Evolutionary conservation across 1,139 yeast species (phyloP).

Genomic region (Kodamaea derodonti): DNA sequence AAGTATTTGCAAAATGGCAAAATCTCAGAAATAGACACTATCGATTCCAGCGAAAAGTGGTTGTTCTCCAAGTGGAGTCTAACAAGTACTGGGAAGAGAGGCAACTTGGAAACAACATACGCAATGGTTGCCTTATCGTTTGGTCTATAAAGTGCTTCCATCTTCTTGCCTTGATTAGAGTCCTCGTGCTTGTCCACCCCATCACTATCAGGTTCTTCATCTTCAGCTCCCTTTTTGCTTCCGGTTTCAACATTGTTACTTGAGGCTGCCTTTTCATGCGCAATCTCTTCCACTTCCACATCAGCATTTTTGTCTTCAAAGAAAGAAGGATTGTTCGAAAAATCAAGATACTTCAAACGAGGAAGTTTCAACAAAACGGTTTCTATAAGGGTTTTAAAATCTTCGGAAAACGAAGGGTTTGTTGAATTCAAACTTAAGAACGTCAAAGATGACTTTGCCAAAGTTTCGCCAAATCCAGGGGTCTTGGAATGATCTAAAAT

Average conservation of each 20-base stretch:
- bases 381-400: constrained; percentile 32
- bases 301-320: constrained; percentile 29
- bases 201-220: no score
- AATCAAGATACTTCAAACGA: constrained; percentile 57
- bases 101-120: constrained; percentile 51
- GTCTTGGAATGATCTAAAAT: constrained; percentile 21
- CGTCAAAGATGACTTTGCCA: constrained; percentile 26
- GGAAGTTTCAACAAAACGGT: constrained; percentile 39
- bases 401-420: constrained; percentile 32
- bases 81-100: constrained; percentile 52
- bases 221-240: neutral
- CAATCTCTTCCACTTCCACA: neutral
- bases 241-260: neutral
- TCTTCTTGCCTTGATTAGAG: no score
- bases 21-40: constrained; percentile 56
- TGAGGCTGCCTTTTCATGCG: neutral
- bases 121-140: constrained; percentile 23
- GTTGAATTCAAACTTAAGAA: constrained; percentile 53
- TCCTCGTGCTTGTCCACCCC: no score
- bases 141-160: no score
- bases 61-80: constrained; percentile 64
- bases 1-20: constrained; percentile 59
- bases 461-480: constrained; percentile 16
- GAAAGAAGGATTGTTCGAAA: constrained; percentile 60
- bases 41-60: constrained; percentile 41